These are phyloP conservation scores for Cytidiella melzeri DNA, from an alignment of 768 basidiomycete species.

Conservation along the genomic window DNA sequence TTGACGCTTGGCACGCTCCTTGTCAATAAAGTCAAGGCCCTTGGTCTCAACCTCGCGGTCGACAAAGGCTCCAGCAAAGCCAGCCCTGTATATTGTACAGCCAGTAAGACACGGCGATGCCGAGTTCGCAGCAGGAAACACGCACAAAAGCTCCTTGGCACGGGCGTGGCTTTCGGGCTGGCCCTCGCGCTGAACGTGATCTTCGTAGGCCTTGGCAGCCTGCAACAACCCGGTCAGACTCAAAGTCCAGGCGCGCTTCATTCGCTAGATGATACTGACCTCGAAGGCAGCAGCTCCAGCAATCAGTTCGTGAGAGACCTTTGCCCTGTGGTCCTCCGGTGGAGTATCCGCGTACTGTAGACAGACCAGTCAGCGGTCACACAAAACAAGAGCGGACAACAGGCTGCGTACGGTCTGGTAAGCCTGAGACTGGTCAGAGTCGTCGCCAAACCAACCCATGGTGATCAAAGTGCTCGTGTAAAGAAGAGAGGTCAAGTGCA, in stretches of 20 bases:
- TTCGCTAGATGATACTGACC: constrained; percentile 10
- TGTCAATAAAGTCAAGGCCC: constrained; percentile 40
- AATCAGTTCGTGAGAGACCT: constrained; percentile 59
- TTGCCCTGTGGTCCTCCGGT: constrained; percentile 41
- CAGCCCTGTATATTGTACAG: constrained; percentile 36
- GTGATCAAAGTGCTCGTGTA: constrained; percentile 15
- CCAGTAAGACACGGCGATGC: background rate
- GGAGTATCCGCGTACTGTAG: background rate
- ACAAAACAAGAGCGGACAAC: background rate
- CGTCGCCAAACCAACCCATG: constrained; percentile 39
- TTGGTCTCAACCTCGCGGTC: constrained; percentile 47
- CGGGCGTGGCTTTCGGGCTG: constrained; percentile 40
- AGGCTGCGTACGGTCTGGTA: constrained; percentile 32
- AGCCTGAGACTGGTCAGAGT: constrained; percentile 36
- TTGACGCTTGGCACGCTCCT: constrained; percentile 33
- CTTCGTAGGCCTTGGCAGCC: constrained; percentile 58
- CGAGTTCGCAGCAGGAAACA: background rate
- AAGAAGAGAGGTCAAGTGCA: constrained; percentile 9
- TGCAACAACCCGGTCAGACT: background rate
- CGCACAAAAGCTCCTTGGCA: constrained; percentile 51
- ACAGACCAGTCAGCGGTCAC: background rate
- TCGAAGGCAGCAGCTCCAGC: constrained; percentile 63
- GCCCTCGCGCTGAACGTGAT: constrained; percentile 46
- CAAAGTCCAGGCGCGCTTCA: background rate
- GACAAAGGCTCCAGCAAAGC: constrained; percentile 45